Evolutionary conservation across 768 basidiomycete species (phyloP).

Genomic region (Tricholomella constricta): DNA sequence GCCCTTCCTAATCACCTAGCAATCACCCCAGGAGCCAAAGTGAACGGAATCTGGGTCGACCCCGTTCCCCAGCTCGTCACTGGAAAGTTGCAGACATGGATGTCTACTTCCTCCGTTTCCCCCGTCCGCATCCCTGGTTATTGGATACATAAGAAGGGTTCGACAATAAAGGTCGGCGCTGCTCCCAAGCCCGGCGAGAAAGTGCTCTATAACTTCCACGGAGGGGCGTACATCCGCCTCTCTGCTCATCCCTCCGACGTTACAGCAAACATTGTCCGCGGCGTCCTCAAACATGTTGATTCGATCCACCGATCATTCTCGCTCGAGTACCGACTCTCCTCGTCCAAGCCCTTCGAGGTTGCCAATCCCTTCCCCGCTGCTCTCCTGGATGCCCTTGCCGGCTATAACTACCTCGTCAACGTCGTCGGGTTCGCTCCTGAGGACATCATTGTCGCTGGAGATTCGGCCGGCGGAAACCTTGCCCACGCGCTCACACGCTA

Average conservation of each 20-base stretch:
- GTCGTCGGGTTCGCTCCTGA: conserved; percentile 55
- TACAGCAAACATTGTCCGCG: conserved; percentile 46
- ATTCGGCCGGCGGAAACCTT: conserved; percentile 80
- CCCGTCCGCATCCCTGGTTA: conserved; percentile 55
- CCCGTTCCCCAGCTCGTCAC: conserved; percentile 42
- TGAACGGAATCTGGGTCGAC: conserved; percentile 53
- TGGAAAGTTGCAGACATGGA: conserved; percentile 45
- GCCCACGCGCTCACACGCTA: conserved; percentile 64
- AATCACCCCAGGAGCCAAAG: conserved; percentile 40
- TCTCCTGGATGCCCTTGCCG: conserved; percentile 72
- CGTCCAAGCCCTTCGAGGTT: conserved; percentile 40
- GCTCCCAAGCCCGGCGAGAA: conserved; percentile 52
- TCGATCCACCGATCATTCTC: conserved; percentile 53
- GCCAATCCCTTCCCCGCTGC: conserved; percentile 72
- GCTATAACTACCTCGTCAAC: conserved; percentile 69
- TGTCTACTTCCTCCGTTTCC: conserved; percentile 37
- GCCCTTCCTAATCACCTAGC: conserved; percentile 39
- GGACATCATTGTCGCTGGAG: conserved; percentile 69
- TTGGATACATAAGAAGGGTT: conserved; percentile 50
- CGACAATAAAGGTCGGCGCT: conserved; percentile 34
- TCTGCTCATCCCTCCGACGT: conserved; percentile 59
- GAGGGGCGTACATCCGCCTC: conserved; percentile 55
- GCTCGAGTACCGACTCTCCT: conserved; percentile 73
- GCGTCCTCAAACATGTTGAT: conserved; percentile 46
- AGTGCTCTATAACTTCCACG: conserved; percentile 63